Evolutionary conservation across 495 filamentous ascomycete genomes (phyloP).

Genomic region (Aspergillus saccharolyticus): DNA sequence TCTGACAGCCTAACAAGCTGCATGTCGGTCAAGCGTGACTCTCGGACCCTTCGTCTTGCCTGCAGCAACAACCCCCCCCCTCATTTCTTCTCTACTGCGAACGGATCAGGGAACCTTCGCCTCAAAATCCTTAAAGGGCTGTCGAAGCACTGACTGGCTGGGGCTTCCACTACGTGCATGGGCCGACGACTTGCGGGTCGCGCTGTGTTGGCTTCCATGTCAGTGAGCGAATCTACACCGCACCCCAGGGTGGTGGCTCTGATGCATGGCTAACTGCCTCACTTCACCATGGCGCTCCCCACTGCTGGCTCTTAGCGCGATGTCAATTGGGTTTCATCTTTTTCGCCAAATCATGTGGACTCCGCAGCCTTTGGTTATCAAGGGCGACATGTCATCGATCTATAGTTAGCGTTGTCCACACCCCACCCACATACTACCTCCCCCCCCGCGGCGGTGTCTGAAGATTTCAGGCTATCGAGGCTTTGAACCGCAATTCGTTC

Average conservation of each 20-base stretch:
- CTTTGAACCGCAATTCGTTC: slow-evolving; percentile 4
- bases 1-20: slow-evolving; percentile 6
- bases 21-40: not conserved
- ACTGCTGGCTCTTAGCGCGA: slow-evolving; percentile 13
- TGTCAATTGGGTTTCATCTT: slow-evolving; percentile 18
- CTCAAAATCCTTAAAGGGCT: not conserved
- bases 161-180: not conserved
- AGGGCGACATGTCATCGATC: slow-evolving; percentile 36
- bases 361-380: slow-evolving; percentile 25
- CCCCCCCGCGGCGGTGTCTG: slow-evolving; percentile 8
- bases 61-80: not conserved
- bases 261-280: slow-evolving; percentile 27
- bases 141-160: not conserved
- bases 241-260: slow-evolving; percentile 18
- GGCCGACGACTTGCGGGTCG: slow-evolving; percentile 11
- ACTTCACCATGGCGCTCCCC: slow-evolving; percentile 21
- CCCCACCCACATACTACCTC: slow-evolving; percentile 11
- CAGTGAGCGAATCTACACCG: slow-evolving; percentile 11
- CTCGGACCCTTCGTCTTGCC: not conserved
- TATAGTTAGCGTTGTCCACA: slow-evolving; percentile 22
- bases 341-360: slow-evolving; percentile 24
- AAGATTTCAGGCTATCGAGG: slow-evolving; percentile 11
- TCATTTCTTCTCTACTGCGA: not conserved
- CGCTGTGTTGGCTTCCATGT: slow-evolving; percentile 23
- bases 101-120: slow-evolving; percentile 7